phyloP scores from a whole-genome alignment of 371 early-diverging fungal genomes.

The Mortierella sp. region DNA sequence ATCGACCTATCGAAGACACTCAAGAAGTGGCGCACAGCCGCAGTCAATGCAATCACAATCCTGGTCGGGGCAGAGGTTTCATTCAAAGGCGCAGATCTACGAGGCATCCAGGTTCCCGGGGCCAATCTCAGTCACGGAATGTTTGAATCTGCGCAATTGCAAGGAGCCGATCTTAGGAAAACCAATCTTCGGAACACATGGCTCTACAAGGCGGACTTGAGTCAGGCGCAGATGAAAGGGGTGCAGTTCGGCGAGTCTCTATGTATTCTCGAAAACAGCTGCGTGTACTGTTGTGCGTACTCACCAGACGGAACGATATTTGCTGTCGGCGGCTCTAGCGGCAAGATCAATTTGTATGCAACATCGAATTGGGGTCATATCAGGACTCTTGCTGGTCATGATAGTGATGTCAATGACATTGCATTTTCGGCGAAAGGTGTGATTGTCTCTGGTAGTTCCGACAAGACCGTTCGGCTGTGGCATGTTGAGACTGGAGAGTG shows the following conservation, averaged over 20 bases:
- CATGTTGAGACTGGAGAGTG: too few relatives aligned
- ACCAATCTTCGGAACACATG: background rate
- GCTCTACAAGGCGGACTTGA: slow-evolving; percentile 1
- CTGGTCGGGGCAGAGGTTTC: background rate
- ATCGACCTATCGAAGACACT: background rate
- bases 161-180: background rate
- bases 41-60: slow-evolving; percentile 11
- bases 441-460: too few relatives aligned
- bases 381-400: background rate
- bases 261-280: background rate
- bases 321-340: background rate
- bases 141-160: slow-evolving; percentile 6
- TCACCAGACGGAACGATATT: background rate
- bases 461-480: too few relatives aligned
- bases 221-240: background rate
- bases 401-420: background rate
- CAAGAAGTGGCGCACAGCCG: background rate
- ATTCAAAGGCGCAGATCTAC: slow-evolving; percentile 1
- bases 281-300: background rate
- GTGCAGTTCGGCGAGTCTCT: background rate
- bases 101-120: background rate
- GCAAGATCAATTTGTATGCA: background rate
- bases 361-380: background rate
- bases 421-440: too few relatives aligned
- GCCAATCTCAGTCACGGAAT: background rate